Conservation (phyloP, 1,139 yeast species). For the Diutina neorugosa region DNA sequence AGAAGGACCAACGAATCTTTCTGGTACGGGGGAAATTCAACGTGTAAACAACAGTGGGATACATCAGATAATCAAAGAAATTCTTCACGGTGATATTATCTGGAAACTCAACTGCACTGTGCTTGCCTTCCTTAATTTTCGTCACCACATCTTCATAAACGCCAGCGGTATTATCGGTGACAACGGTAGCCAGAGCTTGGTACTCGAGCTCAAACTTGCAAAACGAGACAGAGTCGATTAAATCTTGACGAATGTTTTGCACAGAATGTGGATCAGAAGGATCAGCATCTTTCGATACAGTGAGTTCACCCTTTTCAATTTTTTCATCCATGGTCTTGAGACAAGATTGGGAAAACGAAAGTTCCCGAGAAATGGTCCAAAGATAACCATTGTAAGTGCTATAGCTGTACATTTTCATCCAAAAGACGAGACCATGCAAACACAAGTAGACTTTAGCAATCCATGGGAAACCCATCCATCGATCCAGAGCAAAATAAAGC, state of each 20-base stretch:
- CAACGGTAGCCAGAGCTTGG: conserved; percentile 18
- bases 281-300: conserved; percentile 5
- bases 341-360: conserved; percentile 31
- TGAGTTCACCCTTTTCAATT: background rate
- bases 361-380: conserved; percentile 54
- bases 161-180: conserved; percentile 12
- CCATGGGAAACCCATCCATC: conserved; percentile 37
- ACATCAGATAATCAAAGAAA: conserved; percentile 72
- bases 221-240: conserved; percentile 41
- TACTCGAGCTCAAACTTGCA: conserved; percentile 51
- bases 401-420: conserved; percentile 91
- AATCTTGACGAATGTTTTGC: conserved; percentile 13
- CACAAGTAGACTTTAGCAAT: conserved; percentile 74
- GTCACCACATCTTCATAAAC: conserved; percentile 10
- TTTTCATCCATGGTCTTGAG: conserved; percentile 13
- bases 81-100: conserved; percentile 51
- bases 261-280: conserved; percentile 11
- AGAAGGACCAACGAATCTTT: conserved; percentile 56
- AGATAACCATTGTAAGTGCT: conserved; percentile 83
- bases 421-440: conserved; percentile 69
- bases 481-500: conserved; percentile 34
- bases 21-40: conserved; percentile 70
- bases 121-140: conserved; percentile 10
- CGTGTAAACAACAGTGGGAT: conserved; percentile 80
- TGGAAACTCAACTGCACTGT: conserved; percentile 40